Conservation (phyloP, 768 basidiomycete genomes). For the Russula foetens region DNA sequence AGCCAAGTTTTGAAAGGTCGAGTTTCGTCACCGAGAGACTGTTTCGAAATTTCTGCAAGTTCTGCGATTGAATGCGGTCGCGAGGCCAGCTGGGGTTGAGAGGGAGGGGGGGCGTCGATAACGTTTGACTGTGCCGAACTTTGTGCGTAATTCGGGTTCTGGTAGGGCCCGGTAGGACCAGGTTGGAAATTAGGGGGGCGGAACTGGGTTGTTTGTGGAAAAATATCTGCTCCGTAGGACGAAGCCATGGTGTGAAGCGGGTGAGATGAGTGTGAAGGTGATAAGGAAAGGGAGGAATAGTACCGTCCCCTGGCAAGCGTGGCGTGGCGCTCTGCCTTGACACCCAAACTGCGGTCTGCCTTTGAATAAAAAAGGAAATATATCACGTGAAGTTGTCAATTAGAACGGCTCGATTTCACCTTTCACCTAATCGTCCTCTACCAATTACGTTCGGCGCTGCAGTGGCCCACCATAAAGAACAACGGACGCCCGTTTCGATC, state of each 20-base stretch:
- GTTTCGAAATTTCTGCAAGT: conserved; percentile 53
- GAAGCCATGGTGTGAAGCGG: conserved; percentile 4
- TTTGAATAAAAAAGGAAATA: background rate
- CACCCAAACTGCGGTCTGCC: background rate
- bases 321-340: background rate
- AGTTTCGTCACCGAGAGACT: conserved; percentile 47
- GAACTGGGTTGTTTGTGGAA: conserved; percentile 6
- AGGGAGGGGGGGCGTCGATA: background rate
- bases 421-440: background rate
- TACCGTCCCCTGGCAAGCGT: background rate
- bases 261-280: background rate
- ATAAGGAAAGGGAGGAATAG: background rate
- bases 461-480: background rate
- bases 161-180: background rate
- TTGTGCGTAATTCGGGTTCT: conserved; percentile 7
- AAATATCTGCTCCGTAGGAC: background rate
- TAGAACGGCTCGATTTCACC: background rate
- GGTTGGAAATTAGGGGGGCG: conserved; percentile 9
- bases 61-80: conserved; percentile 52
- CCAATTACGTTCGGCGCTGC: conserved; percentile 8
- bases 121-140: background rate
- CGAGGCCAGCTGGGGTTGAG: background rate
- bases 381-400: conserved; percentile 4
- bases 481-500: background rate
- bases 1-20: conserved; percentile 60